Conservation (phyloP, 306 rosid genomes). For the Senna siamea region DNA sequence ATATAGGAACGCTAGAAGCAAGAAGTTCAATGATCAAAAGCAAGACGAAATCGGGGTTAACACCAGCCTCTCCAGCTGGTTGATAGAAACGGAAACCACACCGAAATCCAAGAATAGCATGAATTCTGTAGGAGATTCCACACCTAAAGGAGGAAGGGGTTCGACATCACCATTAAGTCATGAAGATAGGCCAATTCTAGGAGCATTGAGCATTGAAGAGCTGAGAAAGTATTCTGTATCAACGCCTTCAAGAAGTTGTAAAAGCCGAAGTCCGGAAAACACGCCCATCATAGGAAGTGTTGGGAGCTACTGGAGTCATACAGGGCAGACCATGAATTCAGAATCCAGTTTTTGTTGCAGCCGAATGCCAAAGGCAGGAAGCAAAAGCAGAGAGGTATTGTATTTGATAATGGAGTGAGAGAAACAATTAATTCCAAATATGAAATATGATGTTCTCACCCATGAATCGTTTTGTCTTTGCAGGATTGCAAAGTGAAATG, state of each 20-base stretch:
- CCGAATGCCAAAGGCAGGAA: too few relatives aligned
- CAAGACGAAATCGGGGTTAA: conserved; percentile 51
- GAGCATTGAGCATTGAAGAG: conserved; percentile 63
- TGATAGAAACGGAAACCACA: conserved; percentile 62
- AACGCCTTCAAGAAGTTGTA: conserved; percentile 45
- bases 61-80: conserved; percentile 89
- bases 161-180: conserved; percentile 37
- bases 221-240: conserved; percentile 47
- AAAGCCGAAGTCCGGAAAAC: conserved; percentile 56
- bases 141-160: conserved; percentile 43
- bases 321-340: conserved; percentile 53
- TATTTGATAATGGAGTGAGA: too few relatives aligned
- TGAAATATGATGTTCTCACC: too few relatives aligned
- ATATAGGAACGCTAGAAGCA: conserved; percentile 32
- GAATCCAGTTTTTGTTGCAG: conserved; percentile 37
- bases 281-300: conserved; percentile 68
- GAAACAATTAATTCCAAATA: too few relatives aligned
- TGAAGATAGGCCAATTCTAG: conserved; percentile 65
- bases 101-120: conserved; percentile 37
- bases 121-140: conserved; percentile 43
- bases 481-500: conserved; percentile 46
- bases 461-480: conserved; percentile 8
- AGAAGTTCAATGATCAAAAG: conserved; percentile 19
- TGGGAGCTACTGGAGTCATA: conserved; percentile 81
- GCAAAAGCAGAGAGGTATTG: too few relatives aligned